Percentiles rank a stretch among this genome's conserved stretches.
phyloP scores from a whole-genome alignment of 805 yeast genomes.

The Zygosaccharomyces siamensis region DNA sequence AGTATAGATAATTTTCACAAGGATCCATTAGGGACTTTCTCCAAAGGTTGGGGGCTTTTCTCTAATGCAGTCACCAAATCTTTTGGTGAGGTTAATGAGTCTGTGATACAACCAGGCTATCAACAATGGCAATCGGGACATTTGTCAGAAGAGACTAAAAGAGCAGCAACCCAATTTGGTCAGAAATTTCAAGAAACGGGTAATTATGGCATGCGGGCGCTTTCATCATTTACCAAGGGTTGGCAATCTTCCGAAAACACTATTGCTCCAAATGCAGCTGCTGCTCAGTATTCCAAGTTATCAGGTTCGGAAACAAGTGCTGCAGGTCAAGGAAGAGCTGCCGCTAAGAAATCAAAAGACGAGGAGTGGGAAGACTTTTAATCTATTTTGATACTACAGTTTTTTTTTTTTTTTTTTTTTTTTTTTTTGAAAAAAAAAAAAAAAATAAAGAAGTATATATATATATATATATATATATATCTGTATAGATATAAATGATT shows the following conservation, averaged over 20 bases:
- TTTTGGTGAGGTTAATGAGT: constrained; percentile 77
- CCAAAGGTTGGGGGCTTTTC: constrained; percentile 93
- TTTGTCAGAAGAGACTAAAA: constrained; percentile 69
- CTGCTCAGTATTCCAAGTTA: constrained; percentile 13
- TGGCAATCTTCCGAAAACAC: constrained; percentile 30
- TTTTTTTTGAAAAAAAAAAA: not conserved
- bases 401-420: not conserved
- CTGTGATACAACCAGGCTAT: constrained; percentile 87
- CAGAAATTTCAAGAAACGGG: constrained; percentile 90
- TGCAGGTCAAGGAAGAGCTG: constrained; percentile 1
- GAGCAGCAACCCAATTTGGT: constrained; percentile 96
- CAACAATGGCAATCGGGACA: constrained; percentile 71
- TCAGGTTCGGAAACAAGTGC: constrained; percentile 35
- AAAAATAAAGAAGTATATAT: not conserved
- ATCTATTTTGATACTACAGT: not conserved
- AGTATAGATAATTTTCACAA: constrained; percentile 63
- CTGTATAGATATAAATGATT: not conserved
- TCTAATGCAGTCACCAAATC: constrained; percentile 81
- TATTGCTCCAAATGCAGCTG: constrained; percentile 39
- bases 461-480: not conserved
- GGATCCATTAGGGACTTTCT: constrained; percentile 87
- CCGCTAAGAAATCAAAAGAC: constrained; percentile 42
- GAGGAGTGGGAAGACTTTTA: constrained; percentile 70
- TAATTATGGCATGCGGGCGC: constrained; percentile 64
- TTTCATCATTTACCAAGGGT: constrained; percentile 50